These are phyloP conservation scores for Phytophthora pseudosyringae DNA, from an alignment of 352 stramenopile species.

Conservation along the genomic window DNA sequence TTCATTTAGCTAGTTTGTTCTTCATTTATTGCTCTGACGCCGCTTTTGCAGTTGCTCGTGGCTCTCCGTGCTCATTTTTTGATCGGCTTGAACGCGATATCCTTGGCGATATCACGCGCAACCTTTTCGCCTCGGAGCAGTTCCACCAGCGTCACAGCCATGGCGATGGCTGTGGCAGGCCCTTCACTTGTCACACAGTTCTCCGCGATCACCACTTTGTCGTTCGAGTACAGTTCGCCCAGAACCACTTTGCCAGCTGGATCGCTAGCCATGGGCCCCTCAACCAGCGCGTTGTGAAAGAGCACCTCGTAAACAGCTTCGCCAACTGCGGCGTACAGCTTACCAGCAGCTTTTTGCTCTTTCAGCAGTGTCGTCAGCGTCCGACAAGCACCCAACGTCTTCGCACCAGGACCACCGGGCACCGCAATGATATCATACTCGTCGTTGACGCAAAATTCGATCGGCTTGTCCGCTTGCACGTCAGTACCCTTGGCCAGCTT, in stretches of 20 bases:
- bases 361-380: constrained; percentile 55
- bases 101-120: constrained; percentile 33
- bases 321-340: constrained; percentile 63
- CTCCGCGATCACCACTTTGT: constrained; percentile 58
- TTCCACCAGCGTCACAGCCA: constrained; percentile 66
- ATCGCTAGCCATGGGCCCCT: constrained; percentile 53
- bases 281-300: constrained; percentile 54
- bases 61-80: constrained; percentile 22
- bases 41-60: background rate
- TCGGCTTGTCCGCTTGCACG: constrained; percentile 68
- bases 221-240: constrained; percentile 56
- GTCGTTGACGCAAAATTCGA: constrained; percentile 64
- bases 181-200: constrained; percentile 78
- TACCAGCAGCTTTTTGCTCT: constrained; percentile 55
- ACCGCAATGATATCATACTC: constrained; percentile 71
- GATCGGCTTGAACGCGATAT: constrained; percentile 43
- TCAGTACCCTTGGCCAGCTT: constrained; percentile 58
- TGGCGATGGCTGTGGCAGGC: constrained; percentile 58
- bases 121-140: constrained; percentile 58
- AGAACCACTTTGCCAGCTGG: constrained; percentile 43
- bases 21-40: background rate
- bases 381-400: constrained; percentile 47
- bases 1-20: constrained; percentile 1
- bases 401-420: constrained; percentile 63
- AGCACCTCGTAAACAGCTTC: constrained; percentile 63